Evolutionary conservation across 306 rosid genomes (phyloP).

Genomic region (Cicer arietinum): DNA sequence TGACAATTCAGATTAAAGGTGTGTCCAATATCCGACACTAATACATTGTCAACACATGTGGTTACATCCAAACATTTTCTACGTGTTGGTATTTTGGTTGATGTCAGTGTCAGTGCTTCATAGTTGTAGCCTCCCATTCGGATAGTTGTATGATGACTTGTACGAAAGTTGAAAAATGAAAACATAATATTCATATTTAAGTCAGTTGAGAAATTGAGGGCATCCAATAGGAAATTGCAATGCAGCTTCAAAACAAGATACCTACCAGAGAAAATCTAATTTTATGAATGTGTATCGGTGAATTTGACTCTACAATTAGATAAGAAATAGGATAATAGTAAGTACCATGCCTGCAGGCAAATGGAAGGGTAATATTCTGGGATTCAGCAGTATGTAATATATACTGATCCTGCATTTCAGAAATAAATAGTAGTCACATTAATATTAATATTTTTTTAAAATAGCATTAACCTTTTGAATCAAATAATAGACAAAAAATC

Average conservation of each 20-base stretch:
- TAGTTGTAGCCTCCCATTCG: not conserved
- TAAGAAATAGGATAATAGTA: constrained; percentile 50
- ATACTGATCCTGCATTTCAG: constrained; percentile 83
- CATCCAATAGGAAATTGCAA: not conserved
- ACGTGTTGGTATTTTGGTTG: too few relatives aligned
- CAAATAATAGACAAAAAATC: not conserved
- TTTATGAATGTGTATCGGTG: not conserved
- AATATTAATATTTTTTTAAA: not conserved
- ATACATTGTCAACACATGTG: too few relatives aligned
- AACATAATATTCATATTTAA: too few relatives aligned
- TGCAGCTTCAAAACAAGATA: constrained; percentile 5
- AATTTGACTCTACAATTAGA: not conserved
- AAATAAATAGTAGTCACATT: not conserved
- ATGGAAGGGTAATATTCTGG: constrained; percentile 90
- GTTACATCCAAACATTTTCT: too few relatives aligned
- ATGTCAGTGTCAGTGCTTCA: too few relatives aligned
- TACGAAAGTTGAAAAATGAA: not conserved
- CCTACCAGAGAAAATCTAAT: not conserved
- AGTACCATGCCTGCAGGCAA: constrained; percentile 99
- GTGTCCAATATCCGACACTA: too few relatives aligned
- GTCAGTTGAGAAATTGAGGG: too few relatives aligned
- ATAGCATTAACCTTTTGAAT: not conserved
- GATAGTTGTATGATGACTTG: not conserved
- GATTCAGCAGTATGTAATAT: constrained; percentile 92
- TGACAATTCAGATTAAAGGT: too few relatives aligned